Percentiles rank a stretch among this genome's conserved stretches.
Conservation (phyloP, 352 stramenopile species). For the Phytophthora sansomeana region DNA sequence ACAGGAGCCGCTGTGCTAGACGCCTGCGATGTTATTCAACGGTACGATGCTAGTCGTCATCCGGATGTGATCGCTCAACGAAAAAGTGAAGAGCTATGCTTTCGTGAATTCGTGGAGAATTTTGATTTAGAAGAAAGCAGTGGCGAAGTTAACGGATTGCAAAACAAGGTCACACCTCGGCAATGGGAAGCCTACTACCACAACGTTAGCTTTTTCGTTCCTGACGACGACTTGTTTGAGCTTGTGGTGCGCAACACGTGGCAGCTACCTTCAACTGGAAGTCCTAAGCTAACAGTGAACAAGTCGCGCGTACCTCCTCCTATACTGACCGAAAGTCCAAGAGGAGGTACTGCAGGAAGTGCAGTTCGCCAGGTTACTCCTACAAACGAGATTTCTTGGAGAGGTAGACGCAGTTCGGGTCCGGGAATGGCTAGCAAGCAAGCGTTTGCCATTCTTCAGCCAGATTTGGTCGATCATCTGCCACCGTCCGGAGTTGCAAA, state of each 20-base stretch:
- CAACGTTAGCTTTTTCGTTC: conserved; percentile 88
- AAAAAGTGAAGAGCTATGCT: conserved; percentile 61
- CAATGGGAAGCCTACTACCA: conserved; percentile 91
- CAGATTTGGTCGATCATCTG: conserved; percentile 57
- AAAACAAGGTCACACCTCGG: conserved; percentile 47
- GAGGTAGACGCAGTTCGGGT: conserved; percentile 30
- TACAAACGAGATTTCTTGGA: conserved; percentile 16
- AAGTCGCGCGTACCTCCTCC: conserved; percentile 7
- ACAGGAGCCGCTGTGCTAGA: conserved; percentile 50
- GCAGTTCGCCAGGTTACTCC: conserved; percentile 24
- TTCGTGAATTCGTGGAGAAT: conserved; percentile 82
- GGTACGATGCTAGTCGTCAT: conserved; percentile 74
- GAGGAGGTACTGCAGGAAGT: conserved; percentile 11
- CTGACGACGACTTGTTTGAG: conserved; percentile 92
- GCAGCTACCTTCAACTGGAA: conserved; percentile 41
- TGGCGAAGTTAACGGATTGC: background rate
- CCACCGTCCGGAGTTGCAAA: conserved; percentile 11
- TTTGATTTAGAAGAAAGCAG: conserved; percentile 64
- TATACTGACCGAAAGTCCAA: conserved; percentile 11
- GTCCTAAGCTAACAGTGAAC: conserved; percentile 4
- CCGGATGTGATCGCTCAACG: conserved; percentile 77
- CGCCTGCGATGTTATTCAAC: conserved; percentile 67
- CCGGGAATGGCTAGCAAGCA: conserved; percentile 61
- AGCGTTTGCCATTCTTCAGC: conserved; percentile 69
- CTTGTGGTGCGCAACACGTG: conserved; percentile 91